Base-by-base conservation (phyloP, 164 flowering plant genomes). In the Platanus orientalis region DNA sequence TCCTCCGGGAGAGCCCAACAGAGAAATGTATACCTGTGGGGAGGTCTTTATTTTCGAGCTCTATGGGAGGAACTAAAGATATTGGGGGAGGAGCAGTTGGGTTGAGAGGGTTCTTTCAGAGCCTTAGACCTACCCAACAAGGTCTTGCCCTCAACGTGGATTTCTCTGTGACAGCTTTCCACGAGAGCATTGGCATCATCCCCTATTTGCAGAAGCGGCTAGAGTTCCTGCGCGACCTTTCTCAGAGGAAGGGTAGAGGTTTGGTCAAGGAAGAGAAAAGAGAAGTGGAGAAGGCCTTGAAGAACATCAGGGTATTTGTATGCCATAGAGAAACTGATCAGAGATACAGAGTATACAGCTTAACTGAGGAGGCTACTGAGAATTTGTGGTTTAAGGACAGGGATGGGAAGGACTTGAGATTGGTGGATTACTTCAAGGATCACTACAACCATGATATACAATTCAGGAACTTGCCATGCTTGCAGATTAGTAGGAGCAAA, bases 51-150 rank as follows among this genome's bases (percentile, higher is more conserved):
- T 90, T 85, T 72, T 88, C 97, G 6, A 78, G 71, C 54, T 72
- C 83, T 20, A 84, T 88, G 94, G 96, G 87, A 66, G 92, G 90
- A 10, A 54, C 61, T 16, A 75, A 78, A 48, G 92, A 85, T 4
- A 82, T 93, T 52, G 98, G 98, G 30, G 96, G 94, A 60, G 98
- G 98, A 59, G 97, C 87, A 34, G 73, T 90, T 58, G 97, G 91
- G 32, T 67, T 85, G 71, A 80, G 92, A 75, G 98, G 98, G 1
- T 93, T 88, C 73, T 90, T 90, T 69, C 98, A 93, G 72, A 90
- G 97, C 65, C 84, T 93, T 49, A 74, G 98, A 64, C 94, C 92
- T 55, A 90, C 96, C 4, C 89, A 93, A 62, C 97, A 87, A 81
- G 98, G 98, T 14, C 85, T 93, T 55, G 86, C 98, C 36, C 89